Conservation (phyloP, 2,329 filamentous ascomycete genomes). For the Colletotrichum incanum region DNA sequence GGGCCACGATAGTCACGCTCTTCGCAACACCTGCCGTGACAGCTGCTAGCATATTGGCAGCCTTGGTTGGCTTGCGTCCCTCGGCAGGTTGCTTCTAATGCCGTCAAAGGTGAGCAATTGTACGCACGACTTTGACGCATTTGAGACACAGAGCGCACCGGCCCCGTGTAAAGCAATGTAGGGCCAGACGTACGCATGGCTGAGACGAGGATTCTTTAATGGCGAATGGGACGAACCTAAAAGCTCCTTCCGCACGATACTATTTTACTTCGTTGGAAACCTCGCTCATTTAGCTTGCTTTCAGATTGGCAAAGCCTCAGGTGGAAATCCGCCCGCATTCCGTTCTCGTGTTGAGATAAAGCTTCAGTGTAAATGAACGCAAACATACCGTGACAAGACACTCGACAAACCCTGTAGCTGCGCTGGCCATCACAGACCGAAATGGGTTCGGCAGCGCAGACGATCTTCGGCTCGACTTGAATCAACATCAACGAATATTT, state of each 20-base stretch:
- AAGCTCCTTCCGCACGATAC: background rate
- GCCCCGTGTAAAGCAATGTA: conserved; percentile 37
- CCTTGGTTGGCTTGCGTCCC: conserved; percentile 35
- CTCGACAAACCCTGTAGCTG: too few relatives aligned
- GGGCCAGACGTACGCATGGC: conserved; percentile 25
- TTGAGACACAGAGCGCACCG: conserved; percentile 44
- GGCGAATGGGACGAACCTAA: conserved; percentile 26
- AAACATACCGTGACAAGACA: background rate
- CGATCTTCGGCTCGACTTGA: background rate
- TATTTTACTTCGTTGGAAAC: conserved; percentile 26
- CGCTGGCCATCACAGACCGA: too few relatives aligned
- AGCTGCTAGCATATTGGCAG: conserved; percentile 46
- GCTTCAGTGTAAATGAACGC: too few relatives aligned
- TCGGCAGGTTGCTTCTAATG: conserved; percentile 39
- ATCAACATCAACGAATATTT: background rate
- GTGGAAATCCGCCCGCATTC: too few relatives aligned
- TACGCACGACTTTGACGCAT: conserved; percentile 45
- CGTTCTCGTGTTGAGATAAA: background rate
- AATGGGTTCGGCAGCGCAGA: background rate
- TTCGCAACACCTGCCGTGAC: too few relatives aligned
- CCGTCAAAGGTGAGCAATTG: conserved; percentile 47
- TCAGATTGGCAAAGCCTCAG: background rate
- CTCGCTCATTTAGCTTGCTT: background rate
- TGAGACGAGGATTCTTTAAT: conserved; percentile 26
- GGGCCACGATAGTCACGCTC: conserved; percentile 47